Conservation (phyloP, 179 eudicot genomes). For the Beta lomatogona region DNA sequence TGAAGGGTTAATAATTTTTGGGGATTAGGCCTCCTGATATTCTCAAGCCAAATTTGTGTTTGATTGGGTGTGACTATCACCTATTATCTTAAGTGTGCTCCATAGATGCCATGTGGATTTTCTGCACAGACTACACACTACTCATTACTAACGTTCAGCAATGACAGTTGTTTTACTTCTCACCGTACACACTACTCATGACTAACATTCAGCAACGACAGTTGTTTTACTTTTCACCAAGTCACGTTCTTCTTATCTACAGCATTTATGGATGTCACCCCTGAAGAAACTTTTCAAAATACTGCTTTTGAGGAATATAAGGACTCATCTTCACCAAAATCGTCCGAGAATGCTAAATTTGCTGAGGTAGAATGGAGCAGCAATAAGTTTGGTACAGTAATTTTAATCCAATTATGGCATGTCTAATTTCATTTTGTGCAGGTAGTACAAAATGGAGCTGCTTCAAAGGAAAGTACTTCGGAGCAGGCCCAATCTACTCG, state of each 20-base stretch:
- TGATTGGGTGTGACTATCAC: background rate
- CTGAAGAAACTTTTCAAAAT: conserved; percentile 67
- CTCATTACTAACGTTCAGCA: background rate
- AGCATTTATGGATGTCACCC: conserved; percentile 90
- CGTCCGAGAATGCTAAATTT: conserved; percentile 41
- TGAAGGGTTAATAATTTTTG: background rate
- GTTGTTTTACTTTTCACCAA: background rate
- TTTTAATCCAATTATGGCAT: background rate
- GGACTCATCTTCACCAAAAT: conserved; percentile 42
- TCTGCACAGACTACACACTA: background rate
- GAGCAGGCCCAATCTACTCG: conserved; percentile 52
- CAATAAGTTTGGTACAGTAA: conserved; percentile 11
- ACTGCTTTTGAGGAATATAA: conserved; percentile 64
- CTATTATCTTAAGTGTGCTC: background rate
- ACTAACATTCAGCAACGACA: background rate
- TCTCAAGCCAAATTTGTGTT: background rate
- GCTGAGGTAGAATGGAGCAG: conserved; percentile 45
- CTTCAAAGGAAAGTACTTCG: conserved; percentile 43
- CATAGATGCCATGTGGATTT: background rate
- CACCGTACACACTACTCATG: background rate
- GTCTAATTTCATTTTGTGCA: conserved; percentile 26
- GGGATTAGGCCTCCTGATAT: too few species aligned
- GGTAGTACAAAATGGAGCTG: conserved; percentile 76
- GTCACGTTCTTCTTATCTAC: conserved; percentile 23
- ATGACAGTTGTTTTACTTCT: background rate